Evolutionary conservation across 306 rosid genomes (phyloP).

Genomic region (Acmispon strigosus): DNA sequence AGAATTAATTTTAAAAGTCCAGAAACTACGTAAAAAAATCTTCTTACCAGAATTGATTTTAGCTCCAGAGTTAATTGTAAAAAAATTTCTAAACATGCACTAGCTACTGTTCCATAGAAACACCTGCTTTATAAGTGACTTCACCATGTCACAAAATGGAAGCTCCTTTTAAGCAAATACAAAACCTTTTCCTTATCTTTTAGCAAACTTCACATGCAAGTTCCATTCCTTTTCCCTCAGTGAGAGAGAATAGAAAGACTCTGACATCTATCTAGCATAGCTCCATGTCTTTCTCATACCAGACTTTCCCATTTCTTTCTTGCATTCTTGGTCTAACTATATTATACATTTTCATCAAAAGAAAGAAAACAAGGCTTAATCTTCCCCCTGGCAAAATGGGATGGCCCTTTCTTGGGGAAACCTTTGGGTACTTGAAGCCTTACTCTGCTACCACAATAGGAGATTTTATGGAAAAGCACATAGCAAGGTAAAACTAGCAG

Average conservation of each 20-base stretch:
- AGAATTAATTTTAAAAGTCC: too few relatives aligned
- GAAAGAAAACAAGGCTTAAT: slow-evolving; percentile 40
- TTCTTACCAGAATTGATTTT: too few relatives aligned
- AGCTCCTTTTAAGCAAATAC: slow-evolving; percentile 14
- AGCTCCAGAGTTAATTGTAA: too few relatives aligned
- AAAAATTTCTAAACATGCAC: too few relatives aligned
- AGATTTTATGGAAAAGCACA: slow-evolving; percentile 69
- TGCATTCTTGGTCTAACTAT: slow-evolving; percentile 48
- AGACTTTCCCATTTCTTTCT: slow-evolving; percentile 46
- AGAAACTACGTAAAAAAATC: too few relatives aligned
- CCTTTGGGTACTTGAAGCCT: slow-evolving; percentile 68
- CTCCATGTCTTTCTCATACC: slow-evolving; percentile 57
- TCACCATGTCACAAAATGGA: slow-evolving; percentile 8
- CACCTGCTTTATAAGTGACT: slow-evolving; percentile 22
- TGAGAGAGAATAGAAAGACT: neutral
- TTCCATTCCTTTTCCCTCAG: neutral
- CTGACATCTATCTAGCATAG: neutral
- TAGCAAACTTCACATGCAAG: slow-evolving; percentile 10
- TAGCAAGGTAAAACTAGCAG: slow-evolving; percentile 43
- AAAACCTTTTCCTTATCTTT: slow-evolving; percentile 16
- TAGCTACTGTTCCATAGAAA: neutral
- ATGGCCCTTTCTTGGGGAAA: slow-evolving; percentile 89
- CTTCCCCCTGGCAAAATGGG: slow-evolving; percentile 95
- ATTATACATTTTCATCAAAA: slow-evolving; percentile 44
- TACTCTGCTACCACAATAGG: slow-evolving; percentile 68